phyloP scores from a whole-genome alignment of 257 asterid genomes.

The Solanum etuberosum region DNA sequence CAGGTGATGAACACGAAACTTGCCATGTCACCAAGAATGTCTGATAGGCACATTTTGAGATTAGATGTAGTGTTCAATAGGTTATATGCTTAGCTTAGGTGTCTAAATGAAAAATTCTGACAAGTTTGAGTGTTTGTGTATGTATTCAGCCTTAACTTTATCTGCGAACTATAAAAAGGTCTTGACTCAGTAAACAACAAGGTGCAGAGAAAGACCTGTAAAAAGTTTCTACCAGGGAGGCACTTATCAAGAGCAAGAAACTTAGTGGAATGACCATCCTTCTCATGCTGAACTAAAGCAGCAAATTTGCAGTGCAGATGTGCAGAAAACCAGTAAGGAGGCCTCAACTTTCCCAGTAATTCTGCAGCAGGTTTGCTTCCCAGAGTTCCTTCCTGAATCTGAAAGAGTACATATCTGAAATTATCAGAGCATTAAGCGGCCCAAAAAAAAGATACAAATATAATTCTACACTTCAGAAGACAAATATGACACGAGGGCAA shows the following conservation, averaged over 20 bases:
- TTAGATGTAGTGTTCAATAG: not conserved
- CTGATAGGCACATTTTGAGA: not conserved
- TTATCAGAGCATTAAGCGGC: not conserved
- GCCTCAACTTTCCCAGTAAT: constrained; percentile 69
- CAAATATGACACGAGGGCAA: not conserved
- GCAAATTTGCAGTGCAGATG: constrained; percentile 96
- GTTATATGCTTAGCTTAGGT: not conserved
- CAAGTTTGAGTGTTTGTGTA: not conserved
- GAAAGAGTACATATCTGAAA: constrained; percentile 8
- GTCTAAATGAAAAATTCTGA: not conserved
- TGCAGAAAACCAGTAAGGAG: constrained; percentile 88
- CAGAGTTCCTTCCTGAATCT: constrained; percentile 68
- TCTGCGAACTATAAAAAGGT: not conserved
- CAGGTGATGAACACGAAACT: not conserved
- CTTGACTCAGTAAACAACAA: not conserved
- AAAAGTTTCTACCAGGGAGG: constrained; percentile 37
- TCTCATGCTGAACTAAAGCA: constrained; percentile 84
- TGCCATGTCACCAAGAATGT: not conserved
- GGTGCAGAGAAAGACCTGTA: constrained; percentile 47
- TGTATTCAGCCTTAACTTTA: not conserved
- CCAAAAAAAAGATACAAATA: not conserved
- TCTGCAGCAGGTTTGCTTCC: constrained; percentile 88
- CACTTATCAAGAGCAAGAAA: constrained; percentile 48
- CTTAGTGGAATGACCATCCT: constrained; percentile 41
- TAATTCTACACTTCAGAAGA: not conserved